Evolutionary conservation across 2,329 filamentous ascomycete genomes (phyloP).

Genomic region (Botrytis sinoallii): DNA sequence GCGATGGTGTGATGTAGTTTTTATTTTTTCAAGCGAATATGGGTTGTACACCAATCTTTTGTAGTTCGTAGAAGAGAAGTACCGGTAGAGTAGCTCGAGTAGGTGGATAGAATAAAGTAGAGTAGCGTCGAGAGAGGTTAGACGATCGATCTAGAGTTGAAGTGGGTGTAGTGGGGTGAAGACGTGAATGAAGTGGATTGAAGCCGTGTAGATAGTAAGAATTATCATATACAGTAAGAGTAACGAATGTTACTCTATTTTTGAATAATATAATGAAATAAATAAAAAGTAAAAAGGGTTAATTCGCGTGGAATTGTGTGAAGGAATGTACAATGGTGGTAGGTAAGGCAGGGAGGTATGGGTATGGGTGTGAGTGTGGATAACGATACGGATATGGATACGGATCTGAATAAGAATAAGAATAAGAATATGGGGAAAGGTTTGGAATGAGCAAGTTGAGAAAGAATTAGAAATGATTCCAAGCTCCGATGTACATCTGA

Average conservation of each 20-base stretch:
- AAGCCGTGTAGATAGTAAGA: neutral
- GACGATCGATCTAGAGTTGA: neutral
- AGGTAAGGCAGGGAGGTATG: neutral
- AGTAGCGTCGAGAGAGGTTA: neutral
- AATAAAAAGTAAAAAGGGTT: neutral
- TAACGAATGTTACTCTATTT: neutral
- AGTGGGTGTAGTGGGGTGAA: neutral
- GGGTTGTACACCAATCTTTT: neutral
- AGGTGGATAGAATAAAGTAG: neutral
- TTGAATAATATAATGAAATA: neutral
- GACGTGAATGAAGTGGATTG: neutral
- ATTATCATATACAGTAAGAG: neutral
- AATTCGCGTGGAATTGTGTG: neutral
- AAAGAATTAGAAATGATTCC: neutral
- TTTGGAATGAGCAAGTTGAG: neutral
- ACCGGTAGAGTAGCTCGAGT: neutral
- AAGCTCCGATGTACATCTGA: neutral
- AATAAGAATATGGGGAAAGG: neutral
- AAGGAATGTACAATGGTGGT: neutral
- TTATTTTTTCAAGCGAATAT: neutral
- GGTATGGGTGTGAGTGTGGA: too few species aligned
- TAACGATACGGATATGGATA: neutral
- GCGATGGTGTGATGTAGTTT: neutral
- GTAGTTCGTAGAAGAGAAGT: neutral
- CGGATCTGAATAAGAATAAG: too few species aligned